Evolutionary conservation across 169 alveolate species (phyloP).

Genomic region (Besnoitia besnoiti): DNA sequence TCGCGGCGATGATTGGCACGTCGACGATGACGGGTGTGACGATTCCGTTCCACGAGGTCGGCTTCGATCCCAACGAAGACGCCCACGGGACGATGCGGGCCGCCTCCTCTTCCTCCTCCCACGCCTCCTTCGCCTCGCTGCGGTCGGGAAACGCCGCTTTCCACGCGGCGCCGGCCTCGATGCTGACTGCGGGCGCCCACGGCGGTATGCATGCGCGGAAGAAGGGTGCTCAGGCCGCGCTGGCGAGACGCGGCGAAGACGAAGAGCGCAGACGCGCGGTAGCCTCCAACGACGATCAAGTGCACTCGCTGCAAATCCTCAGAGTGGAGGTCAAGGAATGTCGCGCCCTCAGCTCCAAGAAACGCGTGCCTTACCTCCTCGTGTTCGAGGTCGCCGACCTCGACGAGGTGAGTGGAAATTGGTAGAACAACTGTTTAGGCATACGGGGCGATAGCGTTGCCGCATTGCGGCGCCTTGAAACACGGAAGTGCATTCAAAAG

Average conservation of each 20-base stretch:
- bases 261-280: neutral
- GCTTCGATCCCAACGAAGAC: neutral
- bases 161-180: too few species aligned
- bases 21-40: conserved; percentile 83
- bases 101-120: neutral
- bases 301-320: conserved; percentile 70
- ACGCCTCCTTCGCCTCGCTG: neutral
- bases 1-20: conserved; percentile 81
- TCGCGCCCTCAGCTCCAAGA: conserved; percentile 83
- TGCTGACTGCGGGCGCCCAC: neutral
- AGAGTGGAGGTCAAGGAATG: conserved; percentile 82
- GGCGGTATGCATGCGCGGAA: conserved; percentile 1
- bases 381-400: conserved; percentile 88
- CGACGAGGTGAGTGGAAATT: conserved; percentile 81
- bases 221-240: neutral
- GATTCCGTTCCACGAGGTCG: conserved; percentile 74
- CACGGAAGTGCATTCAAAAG: too few species aligned
- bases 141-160: neutral
- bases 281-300: neutral
- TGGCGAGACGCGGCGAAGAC: neutral
- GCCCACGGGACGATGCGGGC: neutral
- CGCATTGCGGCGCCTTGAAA: too few species aligned
- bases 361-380: conserved; percentile 88
- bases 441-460: too few species aligned
- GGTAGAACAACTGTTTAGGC: too few species aligned